Evolutionary conservation across 768 basidiomycete genomes (phyloP).

Genomic region (Austroboletus eburneus): DNA sequence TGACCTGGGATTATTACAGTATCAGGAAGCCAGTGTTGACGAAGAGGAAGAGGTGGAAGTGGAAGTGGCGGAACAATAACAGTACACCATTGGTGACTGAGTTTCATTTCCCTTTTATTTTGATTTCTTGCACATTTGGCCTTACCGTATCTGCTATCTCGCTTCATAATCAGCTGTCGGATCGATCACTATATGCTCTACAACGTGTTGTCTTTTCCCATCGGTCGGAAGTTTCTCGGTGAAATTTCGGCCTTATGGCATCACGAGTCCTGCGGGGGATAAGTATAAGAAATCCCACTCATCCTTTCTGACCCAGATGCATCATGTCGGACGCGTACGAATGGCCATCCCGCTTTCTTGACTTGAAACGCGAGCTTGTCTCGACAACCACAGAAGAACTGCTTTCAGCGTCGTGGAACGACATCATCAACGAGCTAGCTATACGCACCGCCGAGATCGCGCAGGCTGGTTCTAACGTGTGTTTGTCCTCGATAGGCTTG

Average conservation of each 20-base stretch:
- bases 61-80: constrained; percentile 30
- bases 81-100: neutral
- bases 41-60: constrained; percentile 42
- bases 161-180: constrained; percentile 19
- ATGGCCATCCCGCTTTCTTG: constrained; percentile 43
- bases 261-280: too few relatives aligned
- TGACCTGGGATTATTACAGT: constrained; percentile 33
- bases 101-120: neutral
- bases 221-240: too few relatives aligned
- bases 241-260: too few relatives aligned
- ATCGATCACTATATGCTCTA: too few relatives aligned
- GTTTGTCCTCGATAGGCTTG: constrained; percentile 6
- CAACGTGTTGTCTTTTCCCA: too few relatives aligned
- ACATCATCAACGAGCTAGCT: constrained; percentile 52
- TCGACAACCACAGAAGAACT: constrained; percentile 43
- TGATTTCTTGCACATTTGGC: constrained; percentile 1
- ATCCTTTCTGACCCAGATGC: neutral
- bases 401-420: constrained; percentile 53
- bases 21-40: constrained; percentile 52
- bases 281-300: constrained; percentile 13
- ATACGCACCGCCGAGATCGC: constrained; percentile 42
- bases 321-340: constrained; percentile 11
- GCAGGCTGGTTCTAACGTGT: constrained; percentile 46
- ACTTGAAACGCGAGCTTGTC: constrained; percentile 57
- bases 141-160: constrained; percentile 14